Base-by-base conservation (phyloP, 1,284 basidiomycete species). In the Ganoderma lingzhi region DNA sequence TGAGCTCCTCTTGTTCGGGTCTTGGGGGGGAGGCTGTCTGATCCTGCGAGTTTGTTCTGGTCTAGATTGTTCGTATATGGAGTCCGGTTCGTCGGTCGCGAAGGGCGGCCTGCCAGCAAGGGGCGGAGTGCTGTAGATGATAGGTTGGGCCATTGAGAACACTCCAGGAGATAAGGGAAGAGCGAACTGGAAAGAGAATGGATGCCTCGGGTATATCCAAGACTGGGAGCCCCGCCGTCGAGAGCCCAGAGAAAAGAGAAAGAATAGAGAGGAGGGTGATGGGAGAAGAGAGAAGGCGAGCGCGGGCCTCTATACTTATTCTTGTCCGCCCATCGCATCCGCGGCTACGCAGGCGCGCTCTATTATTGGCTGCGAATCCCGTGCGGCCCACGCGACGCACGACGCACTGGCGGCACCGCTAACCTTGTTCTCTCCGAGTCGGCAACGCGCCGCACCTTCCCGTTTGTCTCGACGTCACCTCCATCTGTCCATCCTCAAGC, bases 81-180 rank as follows among this genome's bases (percentile, higher is more conserved):
- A 85, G 78, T 91, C 89, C 30, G 88, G 87, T 76, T 88, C 84
- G 81, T 92, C 88, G 53, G 89, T 91, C 55, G 89, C 90, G 77
- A 87, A 92, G 60, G 90, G 89, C 53, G 90, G 90, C 81, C 83
- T 85, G 73, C 87, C 88, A 76, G 88, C 87, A 72, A 89, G 82
- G 70, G 88, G 85, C 44, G 86, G 77, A 63, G 74, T 78, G 74
- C 74, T 74, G 67, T 81, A 80, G 71, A 76, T 75, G 69, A 77
- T 77, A 45, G 78, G 75, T 67, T 76, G 77, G 45, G 78, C 70
- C 79, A 80, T 81, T 55, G 64, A 55, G 51, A 41, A 41, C 59
- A 28, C 23, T 30, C 10, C 2, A 61, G 63, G 67, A 53, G n/a
- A 41, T 60, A 15, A 44, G 9, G 71, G 73, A 75, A 68, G 74